Percentiles rank a stretch among this genome's conserved stretches.
Conservation (phyloP, 2,329 filamentous ascomycete species). For the Xylaria sp. region DNA sequence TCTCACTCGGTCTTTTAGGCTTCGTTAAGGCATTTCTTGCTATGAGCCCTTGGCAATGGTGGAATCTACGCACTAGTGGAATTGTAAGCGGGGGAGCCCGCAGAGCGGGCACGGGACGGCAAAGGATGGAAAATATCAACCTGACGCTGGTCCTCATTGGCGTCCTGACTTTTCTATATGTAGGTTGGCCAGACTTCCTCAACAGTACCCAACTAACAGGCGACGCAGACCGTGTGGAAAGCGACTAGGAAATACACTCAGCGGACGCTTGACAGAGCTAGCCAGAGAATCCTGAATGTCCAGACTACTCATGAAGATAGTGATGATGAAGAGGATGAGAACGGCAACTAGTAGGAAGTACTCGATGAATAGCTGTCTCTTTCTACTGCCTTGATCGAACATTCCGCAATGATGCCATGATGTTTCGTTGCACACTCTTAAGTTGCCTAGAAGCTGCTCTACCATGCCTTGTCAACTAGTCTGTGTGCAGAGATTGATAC, state of each 20-base stretch:
- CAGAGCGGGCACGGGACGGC: slow-evolving; percentile 74
- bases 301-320: slow-evolving; percentile 61
- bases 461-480: slow-evolving; percentile 94
- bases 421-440: slow-evolving; percentile 80
- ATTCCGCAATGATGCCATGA: slow-evolving; percentile 35
- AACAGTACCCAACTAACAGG: slow-evolving; percentile 19
- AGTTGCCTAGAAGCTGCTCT: slow-evolving; percentile 85
- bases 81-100: slow-evolving; percentile 63
- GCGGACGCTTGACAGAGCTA: slow-evolving; percentile 77
- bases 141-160: slow-evolving; percentile 84
- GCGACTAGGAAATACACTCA: slow-evolving; percentile 78
- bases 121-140: slow-evolving; percentile 80
- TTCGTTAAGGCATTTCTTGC: slow-evolving; percentile 82
- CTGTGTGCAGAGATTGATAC: slow-evolving; percentile 86
- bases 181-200: slow-evolving; percentile 57
- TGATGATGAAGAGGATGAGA: slow-evolving; percentile 39
- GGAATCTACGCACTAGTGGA: slow-evolving; percentile 73
- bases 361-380: slow-evolving; percentile 29
- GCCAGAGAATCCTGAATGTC: slow-evolving; percentile 86
- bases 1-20: slow-evolving; percentile 88
- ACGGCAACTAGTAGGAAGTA: slow-evolving; percentile 34
- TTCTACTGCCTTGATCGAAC: slow-evolving; percentile 20
- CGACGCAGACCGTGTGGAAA: slow-evolving; percentile 77
- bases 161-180: slow-evolving; percentile 79
- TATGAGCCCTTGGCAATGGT: slow-evolving; percentile 80